These are phyloP conservation scores for Rhododendron ovatum DNA, from an alignment of 148 eudicot species.

Conservation along the genomic window DNA sequence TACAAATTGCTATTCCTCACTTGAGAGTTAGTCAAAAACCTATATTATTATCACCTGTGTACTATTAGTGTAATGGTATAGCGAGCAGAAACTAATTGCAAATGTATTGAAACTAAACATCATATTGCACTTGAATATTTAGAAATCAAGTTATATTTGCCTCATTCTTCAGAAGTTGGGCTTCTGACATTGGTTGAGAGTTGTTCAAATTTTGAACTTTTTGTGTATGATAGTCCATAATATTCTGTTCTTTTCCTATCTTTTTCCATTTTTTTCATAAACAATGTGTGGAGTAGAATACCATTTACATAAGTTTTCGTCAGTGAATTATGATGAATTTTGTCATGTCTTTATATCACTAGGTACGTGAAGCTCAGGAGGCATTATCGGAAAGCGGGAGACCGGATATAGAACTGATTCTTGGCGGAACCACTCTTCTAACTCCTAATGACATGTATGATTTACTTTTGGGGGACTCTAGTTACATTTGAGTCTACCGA, in stretches of 20 bases:
- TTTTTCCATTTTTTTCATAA: not conserved
- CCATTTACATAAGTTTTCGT: not conserved
- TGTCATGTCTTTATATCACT: constrained; percentile 6
- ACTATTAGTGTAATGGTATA: not conserved
- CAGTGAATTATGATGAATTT: not conserved
- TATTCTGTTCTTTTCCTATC: not conserved
- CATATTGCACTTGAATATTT: not conserved
- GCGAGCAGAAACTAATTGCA: not conserved
- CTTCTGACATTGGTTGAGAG: not conserved
- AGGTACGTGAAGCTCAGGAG: constrained; percentile 85
- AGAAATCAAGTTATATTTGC: not conserved
- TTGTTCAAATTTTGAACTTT: not conserved
- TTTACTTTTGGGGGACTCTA: constrained; percentile 65
- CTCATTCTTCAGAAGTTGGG: not conserved
- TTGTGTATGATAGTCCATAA: not conserved
- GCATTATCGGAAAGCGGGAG: constrained; percentile 77
- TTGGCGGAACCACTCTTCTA: constrained; percentile 88
- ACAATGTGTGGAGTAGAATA: not conserved
- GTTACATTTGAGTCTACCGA: constrained; percentile 30
- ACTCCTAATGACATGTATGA: constrained; percentile 77
- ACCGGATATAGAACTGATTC: constrained; percentile 66
- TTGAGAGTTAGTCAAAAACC: not conserved
- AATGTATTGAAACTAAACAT: not conserved
- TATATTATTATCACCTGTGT: not conserved
- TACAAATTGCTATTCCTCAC: not conserved